These are phyloP conservation scores for Fusarium napiforme DNA, from an alignment of 2,329 filamentous ascomycete species.

Conservation along the genomic window DNA sequence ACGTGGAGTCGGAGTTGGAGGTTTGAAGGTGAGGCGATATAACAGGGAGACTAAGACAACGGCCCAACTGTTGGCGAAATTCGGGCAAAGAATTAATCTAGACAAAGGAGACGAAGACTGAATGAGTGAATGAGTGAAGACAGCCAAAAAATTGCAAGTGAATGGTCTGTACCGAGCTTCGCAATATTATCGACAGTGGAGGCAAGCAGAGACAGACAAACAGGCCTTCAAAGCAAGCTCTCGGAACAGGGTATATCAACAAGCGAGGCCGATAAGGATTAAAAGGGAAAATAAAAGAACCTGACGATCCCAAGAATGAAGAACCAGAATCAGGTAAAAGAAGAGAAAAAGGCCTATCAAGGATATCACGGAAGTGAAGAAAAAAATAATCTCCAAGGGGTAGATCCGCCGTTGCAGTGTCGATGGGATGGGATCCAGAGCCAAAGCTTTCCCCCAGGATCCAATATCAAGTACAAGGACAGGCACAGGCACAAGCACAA, in stretches of 20 bases:
- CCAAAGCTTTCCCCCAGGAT: conserved; percentile 24
- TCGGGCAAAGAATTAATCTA: neutral
- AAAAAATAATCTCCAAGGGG: conserved; percentile 12
- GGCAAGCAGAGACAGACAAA: conserved; percentile 27
- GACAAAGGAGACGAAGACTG: conserved; percentile 13
- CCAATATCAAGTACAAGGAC: neutral
- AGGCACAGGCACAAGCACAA: neutral
- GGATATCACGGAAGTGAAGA: neutral
- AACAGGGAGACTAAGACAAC: conserved; percentile 30
- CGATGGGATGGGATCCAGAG: conserved; percentile 25
- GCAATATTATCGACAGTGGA: conserved; percentile 29
- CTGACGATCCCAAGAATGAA: neutral
- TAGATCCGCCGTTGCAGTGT: conserved; percentile 29
- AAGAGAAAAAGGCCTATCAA: conserved; percentile 6
- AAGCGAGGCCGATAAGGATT: conserved; percentile 24
- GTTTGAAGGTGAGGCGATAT: conserved; percentile 5
- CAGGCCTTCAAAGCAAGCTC: conserved; percentile 12
- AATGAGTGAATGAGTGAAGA: conserved; percentile 15
- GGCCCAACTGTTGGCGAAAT: neutral
- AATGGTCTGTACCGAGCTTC: conserved; percentile 22
- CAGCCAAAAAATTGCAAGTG: conserved; percentile 2
- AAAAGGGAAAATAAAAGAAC: conserved; percentile 21
- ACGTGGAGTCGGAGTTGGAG: conserved; percentile 15
- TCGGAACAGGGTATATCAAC: conserved; percentile 29
- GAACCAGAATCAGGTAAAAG: conserved; percentile 9